Evolutionary conservation across 495 filamentous ascomycete species (phyloP), one percentile per base, ranked within the genome.

Genomic region (Clohesyomyces aquaticus): DNA sequence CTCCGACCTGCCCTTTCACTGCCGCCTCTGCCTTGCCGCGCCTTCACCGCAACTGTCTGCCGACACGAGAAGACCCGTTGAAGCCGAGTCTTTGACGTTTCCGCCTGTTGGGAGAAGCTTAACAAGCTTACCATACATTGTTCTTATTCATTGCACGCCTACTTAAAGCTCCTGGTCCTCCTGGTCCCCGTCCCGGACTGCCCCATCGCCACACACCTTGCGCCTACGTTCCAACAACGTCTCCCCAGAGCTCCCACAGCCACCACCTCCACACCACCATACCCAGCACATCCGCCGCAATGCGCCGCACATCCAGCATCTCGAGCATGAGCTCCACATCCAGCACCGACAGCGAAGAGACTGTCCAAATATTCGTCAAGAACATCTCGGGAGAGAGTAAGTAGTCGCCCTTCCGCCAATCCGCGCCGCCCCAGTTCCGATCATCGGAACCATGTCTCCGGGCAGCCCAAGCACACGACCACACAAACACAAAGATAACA

Each of bases 351-450:
- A 69, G 67, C 48, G 75, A 69, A 50, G 73, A 76, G 10, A 77
- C 75, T 2, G 79, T 82, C 72, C 78, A 81, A 67, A 79, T 82
- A 71, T 82, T 82, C 72, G 74, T 82, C 67, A 80, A 79, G 71
- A 74, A 74, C 62, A 57, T 81, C 32, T 67, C 74, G 4, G 80
- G 80, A n/a, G 57, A 77, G 59, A 82, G 80, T 82, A 72, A 70
- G 79, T 66, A n/a, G n/a, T 28, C 21, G 14, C 32, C 23, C 38
- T 21, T n/a, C 16, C 21, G 19, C 42, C 49, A n/a, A 3, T 10
- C 45, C 35, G 9, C 35, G n/a, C n/a, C 43, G 6, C 8, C 1
- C 22, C 26, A 47, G 19, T 63, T 35, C 42, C 29, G 32, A 27
- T 25, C 6, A 6, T 59, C 64, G 41, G 51, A 50, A 62, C 59